phyloP scores from a whole-genome alignment of 495 filamentous ascomycete species.

The Halenospora varia region DNA sequence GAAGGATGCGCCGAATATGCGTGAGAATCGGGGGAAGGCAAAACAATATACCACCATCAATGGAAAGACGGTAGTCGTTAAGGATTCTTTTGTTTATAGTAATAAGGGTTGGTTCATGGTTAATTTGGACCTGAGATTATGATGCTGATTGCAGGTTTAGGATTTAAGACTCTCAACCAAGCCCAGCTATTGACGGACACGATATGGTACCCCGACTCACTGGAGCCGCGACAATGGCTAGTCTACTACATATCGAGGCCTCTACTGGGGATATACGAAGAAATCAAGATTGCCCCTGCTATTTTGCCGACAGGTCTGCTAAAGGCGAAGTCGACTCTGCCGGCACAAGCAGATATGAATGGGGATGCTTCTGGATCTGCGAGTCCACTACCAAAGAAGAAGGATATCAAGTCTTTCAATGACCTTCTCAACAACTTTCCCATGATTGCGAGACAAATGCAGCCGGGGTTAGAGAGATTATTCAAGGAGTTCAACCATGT shows the following conservation, averaged over 20 bases:
- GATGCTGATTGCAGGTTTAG: constrained; percentile 39
- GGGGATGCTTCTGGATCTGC: constrained; percentile 29
- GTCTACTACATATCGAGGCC: constrained; percentile 95
- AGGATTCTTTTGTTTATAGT: constrained; percentile 88
- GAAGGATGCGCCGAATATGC: constrained; percentile 71
- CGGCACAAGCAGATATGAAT: constrained; percentile 18
- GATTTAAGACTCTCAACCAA: constrained; percentile 88
- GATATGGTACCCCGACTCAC: constrained; percentile 80
- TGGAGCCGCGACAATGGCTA: constrained; percentile 86
- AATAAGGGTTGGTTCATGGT: constrained; percentile 73
- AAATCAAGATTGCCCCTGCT: constrained; percentile 61
- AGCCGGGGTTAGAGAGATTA: constrained; percentile 81
- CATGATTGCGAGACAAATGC: constrained; percentile 96
- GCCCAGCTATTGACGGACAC: constrained; percentile 82
- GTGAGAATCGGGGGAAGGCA: constrained; percentile 88
- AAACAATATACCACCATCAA: constrained; percentile 91
- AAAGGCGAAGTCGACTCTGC: constrained; percentile 17
- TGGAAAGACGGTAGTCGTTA: constrained; percentile 88
- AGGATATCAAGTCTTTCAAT: constrained; percentile 85
- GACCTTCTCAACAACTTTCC: constrained; percentile 91
- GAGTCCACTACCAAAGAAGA: constrained; percentile 57
- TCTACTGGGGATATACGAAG: constrained; percentile 79
- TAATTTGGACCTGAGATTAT: background rate
- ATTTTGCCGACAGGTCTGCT: constrained; percentile 38
- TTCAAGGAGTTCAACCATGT: constrained; percentile 86